Conservation (phyloP, 352 stramenopile genomes). For the Globisporangium heterothallicum region DNA sequence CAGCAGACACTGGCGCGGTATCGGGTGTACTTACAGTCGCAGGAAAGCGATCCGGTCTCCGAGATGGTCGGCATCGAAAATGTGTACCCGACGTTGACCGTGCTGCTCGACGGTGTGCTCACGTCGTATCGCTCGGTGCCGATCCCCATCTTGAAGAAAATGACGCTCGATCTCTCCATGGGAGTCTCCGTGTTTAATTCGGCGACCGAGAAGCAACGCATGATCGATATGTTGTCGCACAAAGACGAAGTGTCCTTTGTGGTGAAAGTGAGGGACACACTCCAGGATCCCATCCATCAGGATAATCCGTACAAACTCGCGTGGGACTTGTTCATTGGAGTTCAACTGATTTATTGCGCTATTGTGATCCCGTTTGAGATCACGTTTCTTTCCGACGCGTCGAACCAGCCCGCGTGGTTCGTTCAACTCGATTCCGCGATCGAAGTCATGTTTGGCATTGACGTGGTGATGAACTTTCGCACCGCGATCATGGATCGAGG, state of each 20-base stretch:
- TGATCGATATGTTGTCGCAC: constrained; percentile 50
- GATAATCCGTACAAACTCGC: constrained; percentile 39
- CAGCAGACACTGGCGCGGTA: constrained; percentile 68
- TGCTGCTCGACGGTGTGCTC: constrained; percentile 55
- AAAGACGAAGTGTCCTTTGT: constrained; percentile 18
- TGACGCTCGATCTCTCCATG: constrained; percentile 72
- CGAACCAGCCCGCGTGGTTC: constrained; percentile 14
- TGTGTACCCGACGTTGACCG: constrained; percentile 59
- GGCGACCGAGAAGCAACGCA: constrained; percentile 56
- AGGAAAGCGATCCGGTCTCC: constrained; percentile 50
- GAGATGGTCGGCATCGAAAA: constrained; percentile 55
- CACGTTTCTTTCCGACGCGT: constrained; percentile 38
- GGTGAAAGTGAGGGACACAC: constrained; percentile 22
- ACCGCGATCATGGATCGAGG: constrained; percentile 32
- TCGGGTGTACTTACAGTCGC: constrained; percentile 49
- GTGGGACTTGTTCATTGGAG: constrained; percentile 46
- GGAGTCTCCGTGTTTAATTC: constrained; percentile 77
- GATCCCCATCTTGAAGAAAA: constrained; percentile 44
- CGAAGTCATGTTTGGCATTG: constrained; percentile 40
- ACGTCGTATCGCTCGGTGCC: constrained; percentile 60
- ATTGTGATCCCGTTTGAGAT: constrained; percentile 61
- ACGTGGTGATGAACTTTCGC: constrained; percentile 58
- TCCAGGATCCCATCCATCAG: constrained; percentile 37
- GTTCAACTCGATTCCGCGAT: constrained; percentile 33
- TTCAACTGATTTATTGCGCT: constrained; percentile 46